phyloP scores from a whole-genome alignment of 164 flowering plant genomes.

The Saururus chinensis region DNA sequence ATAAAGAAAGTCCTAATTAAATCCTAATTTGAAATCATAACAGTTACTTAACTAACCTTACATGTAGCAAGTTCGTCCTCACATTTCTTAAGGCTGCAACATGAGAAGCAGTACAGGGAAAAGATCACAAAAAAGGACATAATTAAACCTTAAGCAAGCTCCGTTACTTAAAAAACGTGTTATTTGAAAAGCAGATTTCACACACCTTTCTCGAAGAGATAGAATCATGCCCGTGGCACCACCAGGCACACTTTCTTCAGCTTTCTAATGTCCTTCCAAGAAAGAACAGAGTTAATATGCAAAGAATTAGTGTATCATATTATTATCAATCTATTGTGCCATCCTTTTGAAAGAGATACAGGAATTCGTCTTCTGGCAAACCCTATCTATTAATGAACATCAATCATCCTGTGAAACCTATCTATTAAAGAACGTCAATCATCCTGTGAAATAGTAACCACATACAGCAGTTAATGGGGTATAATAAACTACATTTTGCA shows the following conservation, averaged over 20 bases:
- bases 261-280: conserved; percentile 41
- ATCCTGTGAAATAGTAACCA: too few species aligned
- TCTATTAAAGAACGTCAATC: too few species aligned
- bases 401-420: too few species aligned
- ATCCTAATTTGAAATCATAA: too few species aligned
- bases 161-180: too few species aligned
- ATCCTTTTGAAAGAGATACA: not conserved
- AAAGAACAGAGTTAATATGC: not conserved
- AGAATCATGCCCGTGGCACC: conserved; percentile 92
- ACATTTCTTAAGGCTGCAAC: conserved; percentile 75
- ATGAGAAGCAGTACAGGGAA: not conserved
- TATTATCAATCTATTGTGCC: not conserved
- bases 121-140: not conserved
- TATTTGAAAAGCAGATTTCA: not conserved
- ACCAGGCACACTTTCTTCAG: conserved; percentile 89
- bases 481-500: too few species aligned
- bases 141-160: not conserved
- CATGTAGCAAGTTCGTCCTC: conserved; percentile 64
- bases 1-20: too few species aligned
- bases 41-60: conserved; percentile 37
- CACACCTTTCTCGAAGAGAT: conserved; percentile 88
- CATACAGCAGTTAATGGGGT: too few species aligned
- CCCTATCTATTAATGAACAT: too few species aligned
- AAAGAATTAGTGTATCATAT: not conserved
- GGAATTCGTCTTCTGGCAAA: not conserved